These are phyloP conservation scores for Sphagnum magellanicum DNA, from an alignment of 228 moss, liverwort and hornwort genomes.

Conservation along the genomic window DNA sequence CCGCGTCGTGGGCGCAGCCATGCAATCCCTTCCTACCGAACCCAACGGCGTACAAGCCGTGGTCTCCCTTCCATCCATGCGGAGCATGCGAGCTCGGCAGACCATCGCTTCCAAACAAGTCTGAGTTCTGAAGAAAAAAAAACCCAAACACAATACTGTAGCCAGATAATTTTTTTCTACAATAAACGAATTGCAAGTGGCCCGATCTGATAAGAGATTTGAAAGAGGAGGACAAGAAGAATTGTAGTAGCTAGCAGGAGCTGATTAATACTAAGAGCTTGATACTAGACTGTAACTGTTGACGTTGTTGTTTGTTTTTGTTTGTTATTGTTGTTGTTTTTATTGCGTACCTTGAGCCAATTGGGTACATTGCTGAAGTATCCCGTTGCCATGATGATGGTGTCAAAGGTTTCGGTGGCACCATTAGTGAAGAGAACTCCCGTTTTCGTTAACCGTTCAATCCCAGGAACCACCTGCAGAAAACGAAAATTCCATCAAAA, in stretches of 20 bases:
- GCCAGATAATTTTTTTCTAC: not conserved
- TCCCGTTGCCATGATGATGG: constrained; percentile 74
- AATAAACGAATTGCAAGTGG: not conserved
- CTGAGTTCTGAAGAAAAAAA: not conserved
- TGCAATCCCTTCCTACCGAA: constrained; percentile 36
- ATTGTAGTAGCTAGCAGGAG: not conserved
- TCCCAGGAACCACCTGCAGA: constrained; percentile 51
- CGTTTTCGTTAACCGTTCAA: constrained; percentile 40
- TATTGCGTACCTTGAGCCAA: constrained; percentile 69
- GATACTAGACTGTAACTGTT: not conserved
- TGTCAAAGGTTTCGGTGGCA: constrained; percentile 32
- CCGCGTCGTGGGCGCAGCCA: constrained; percentile 60
- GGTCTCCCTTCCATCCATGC: constrained; percentile 51
- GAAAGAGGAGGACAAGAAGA: not conserved
- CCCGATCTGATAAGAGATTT: not conserved
- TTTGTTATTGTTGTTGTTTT: not conserved
- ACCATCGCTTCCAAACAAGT: constrained; percentile 35
- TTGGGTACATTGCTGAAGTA: constrained; percentile 78
- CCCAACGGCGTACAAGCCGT: constrained; percentile 57
- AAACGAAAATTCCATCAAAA: no score
- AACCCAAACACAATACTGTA: not conserved
- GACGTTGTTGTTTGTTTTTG: not conserved
- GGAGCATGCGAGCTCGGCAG: constrained; percentile 21
- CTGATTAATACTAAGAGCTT: not conserved
- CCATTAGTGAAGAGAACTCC: constrained; percentile 68